Base-by-base conservation (phyloP, 352 stramenopile species). In the Peronosclerospora sorghi region DNA sequence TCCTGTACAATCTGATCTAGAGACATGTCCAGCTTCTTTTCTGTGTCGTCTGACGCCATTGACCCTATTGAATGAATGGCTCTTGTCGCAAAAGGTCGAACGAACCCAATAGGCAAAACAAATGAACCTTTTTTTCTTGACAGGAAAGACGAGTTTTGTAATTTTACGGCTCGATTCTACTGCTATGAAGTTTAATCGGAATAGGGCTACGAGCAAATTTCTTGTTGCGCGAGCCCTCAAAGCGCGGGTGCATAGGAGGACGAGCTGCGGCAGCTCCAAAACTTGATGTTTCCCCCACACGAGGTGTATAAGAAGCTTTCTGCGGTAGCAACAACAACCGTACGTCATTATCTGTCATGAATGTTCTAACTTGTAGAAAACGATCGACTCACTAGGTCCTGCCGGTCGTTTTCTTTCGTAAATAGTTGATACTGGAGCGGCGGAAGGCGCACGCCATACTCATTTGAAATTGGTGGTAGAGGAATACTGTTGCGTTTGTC, bases 401-500 rank as follows among this genome's bases (percentile, higher is more conserved):
- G 69, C 6, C 60, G 73, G 32, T 82, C 66, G 48, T 61, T 86
- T 52, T 89, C 74, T 35, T 76, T 71, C 5, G 77, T 83, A 9
- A 84, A 49, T 17, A 92, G 49, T 51, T 88, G 77, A 37, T 82
- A 56, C 54, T 90, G 58, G 18, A 74, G 27, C 18, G 73, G 73
- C 8, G 80, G 80, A 32, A 92, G 63, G 2, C 71, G 70, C 40
- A 90, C 77, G 30, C 80, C 80, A 32, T 90, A 90, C 53, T 92
- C 77, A 54, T 74, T 87, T 8, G 77, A 80, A 35, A 92, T 88
- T 5, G 60, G 59, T 24, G 80, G 80, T 6, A 92, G 49, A 8
- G 77, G 74, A 18, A 92, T 66, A 28, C 60, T 65, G 48, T 92
- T 92, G 43, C 77, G 71, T 54, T 90, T 89, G 21, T 92, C 73